Percentiles rank a stretch among this genome's conserved stretches.
phyloP scores from a whole-genome alignment of 306 rosid genomes.

The Lablab purpureus region DNA sequence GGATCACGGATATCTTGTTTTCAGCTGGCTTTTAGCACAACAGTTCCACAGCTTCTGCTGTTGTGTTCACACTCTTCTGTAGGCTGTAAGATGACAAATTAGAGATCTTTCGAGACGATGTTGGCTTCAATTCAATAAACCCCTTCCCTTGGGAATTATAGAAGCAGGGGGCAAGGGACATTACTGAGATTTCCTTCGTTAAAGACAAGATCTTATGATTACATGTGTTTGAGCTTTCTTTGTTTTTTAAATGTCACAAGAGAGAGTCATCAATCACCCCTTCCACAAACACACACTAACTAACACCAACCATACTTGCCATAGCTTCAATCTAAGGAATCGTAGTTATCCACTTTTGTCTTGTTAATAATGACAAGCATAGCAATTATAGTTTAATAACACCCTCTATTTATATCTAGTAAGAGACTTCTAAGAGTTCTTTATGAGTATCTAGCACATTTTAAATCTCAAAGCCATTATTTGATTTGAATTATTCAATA shows the following conservation, averaged over 20 bases:
- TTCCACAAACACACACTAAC: slow-evolving; percentile 4
- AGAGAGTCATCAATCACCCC: slow-evolving; percentile 1
- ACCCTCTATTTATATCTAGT: neutral
- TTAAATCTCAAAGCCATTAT: slow-evolving; percentile 6
- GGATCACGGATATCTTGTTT: slow-evolving; percentile 51
- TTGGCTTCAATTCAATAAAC: slow-evolving; percentile 31
- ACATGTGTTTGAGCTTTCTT: slow-evolving; percentile 25
- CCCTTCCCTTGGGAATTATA: slow-evolving; percentile 21
- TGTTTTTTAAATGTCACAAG: neutral
- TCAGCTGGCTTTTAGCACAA: slow-evolving; percentile 25
- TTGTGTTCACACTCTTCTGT: slow-evolving; percentile 25
- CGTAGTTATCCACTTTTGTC: slow-evolving; percentile 26
- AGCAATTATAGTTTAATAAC: neutral
- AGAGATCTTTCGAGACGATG: slow-evolving; percentile 44
- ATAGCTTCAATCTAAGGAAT: slow-evolving; percentile 17
- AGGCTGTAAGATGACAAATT: slow-evolving; percentile 40
- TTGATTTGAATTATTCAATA: neutral
- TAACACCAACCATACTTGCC: slow-evolving; percentile 29
- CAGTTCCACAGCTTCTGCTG: slow-evolving; percentile 27
- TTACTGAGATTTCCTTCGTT: slow-evolving; percentile 42
- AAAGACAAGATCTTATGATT: slow-evolving; percentile 39
- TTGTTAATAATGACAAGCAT: slow-evolving; percentile 1
- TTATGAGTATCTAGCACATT: neutral
- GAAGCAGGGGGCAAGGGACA: neutral
- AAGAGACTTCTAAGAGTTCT: neutral